Evolutionary conservation across 1,284 basidiomycete species (phyloP).

Genomic region (Inonotus hispidus): DNA sequence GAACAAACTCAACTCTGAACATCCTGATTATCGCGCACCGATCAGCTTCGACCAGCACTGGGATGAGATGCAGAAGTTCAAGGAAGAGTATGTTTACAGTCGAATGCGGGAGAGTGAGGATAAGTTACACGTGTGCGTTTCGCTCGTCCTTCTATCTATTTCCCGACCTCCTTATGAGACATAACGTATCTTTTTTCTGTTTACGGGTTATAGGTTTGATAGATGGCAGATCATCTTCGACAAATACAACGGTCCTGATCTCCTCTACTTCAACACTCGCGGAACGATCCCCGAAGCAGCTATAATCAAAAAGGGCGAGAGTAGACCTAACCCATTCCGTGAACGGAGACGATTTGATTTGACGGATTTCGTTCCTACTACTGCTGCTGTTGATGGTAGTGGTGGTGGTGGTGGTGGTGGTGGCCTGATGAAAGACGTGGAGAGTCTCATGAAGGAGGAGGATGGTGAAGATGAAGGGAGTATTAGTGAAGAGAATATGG

Average conservation of each 20-base stretch:
- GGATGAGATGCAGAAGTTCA: conserved; percentile 72
- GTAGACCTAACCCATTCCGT: conserved; percentile 56
- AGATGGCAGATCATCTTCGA: conserved; percentile 70
- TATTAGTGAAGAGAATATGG: conserved; percentile 53
- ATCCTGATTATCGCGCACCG: conserved; percentile 53
- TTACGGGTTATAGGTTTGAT: conserved; percentile 52
- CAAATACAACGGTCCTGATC: conserved; percentile 61
- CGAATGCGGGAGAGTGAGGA: conserved; percentile 83
- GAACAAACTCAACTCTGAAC: conserved; percentile 40
- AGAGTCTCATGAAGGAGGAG: conserved; percentile 29
- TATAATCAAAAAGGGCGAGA: conserved; percentile 55
- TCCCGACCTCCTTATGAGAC: neutral
- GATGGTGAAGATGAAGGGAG: conserved; percentile 54
- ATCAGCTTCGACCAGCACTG: conserved; percentile 69
- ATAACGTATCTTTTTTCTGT: neutral
- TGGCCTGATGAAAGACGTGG: too few relatives aligned
- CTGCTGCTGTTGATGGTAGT: too few relatives aligned
- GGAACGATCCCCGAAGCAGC: conserved; percentile 66
- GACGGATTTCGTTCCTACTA: conserved; percentile 41
- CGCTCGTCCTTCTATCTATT: conserved; percentile 11
- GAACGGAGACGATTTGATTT: conserved; percentile 62
- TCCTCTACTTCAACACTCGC: conserved; percentile 64
- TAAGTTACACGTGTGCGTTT: conserved; percentile 64
- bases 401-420: too few relatives aligned
- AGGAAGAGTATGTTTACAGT: conserved; percentile 78